Evolutionary conservation across 345 rosid genomes (phyloP), one percentile per base, ranked within the genome.

Genomic region (Carallia brachiata): DNA sequence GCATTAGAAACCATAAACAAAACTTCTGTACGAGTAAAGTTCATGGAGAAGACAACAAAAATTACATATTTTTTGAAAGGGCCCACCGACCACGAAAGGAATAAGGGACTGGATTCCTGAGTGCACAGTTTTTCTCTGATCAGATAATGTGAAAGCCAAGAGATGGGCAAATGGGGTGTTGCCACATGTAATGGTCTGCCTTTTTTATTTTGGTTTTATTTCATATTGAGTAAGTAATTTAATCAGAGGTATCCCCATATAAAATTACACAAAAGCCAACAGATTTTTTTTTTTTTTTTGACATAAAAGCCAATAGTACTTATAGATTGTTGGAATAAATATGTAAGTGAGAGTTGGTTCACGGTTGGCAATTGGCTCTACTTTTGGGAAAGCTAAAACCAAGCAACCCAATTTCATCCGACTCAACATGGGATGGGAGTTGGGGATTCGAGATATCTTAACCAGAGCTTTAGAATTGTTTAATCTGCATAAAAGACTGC

Each of bases 361-460:
- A 57, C 59, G 78, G 82, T 52, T 72, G 84, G 84, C 84, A 68
- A 8, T 80, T 78, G 79, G 70, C 73, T 66, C 60, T 34, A 74
- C 62, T 75, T 13, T 67, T 50, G 80, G 75, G 75, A 74, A 75
- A 70, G 68, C 70, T 36, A 69, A 64, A 68, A 65, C 61, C 69
- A 73, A 77, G 73, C 76, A 70, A 80, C 62, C 75, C 60, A 67
- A 81, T 72, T 73, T 70, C 75, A 70, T 72, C 66, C 73, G 59
- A 57, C 74, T 73, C 78, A 79, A 76, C 81, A 74, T 79, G 70
- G 78, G 81, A 78, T 71, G 77, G 69, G 72, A 71, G 69, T 28
- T 69, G 72, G 71, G 75, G 77, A 83, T 78, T 76, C 75, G 72
- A 78, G 78, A 79, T 44, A 44, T 44, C 50, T n/a, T 19, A 66